Evolutionary conservation across 306 rosid genomes (phyloP).

Genomic region (Prunus salicina): DNA sequence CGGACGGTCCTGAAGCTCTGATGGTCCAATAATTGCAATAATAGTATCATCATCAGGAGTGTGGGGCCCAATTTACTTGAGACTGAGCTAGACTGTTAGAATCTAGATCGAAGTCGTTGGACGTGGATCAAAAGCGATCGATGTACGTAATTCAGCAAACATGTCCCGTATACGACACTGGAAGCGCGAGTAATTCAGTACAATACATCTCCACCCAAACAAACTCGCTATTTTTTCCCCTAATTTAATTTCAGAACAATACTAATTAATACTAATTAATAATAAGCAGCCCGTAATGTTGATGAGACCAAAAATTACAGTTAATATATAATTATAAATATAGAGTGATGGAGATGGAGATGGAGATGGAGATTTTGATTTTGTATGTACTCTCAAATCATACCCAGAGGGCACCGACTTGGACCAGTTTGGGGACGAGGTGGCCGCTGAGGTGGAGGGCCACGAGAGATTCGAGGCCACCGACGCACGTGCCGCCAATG

Average conservation of each 20-base stretch:
- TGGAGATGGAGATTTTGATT: no score
- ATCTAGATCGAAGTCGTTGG: conserved; percentile 19
- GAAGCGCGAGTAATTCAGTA: not conserved
- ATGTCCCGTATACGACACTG: not conserved
- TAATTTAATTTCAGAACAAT: not conserved
- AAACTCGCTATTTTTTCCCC: not conserved
- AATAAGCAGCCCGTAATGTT: not conserved
- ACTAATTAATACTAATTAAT: not conserved
- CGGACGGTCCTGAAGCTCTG: conserved; percentile 20
- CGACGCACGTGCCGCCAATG: conserved; percentile 77
- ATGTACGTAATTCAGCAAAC: not conserved
- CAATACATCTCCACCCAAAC: not conserved
- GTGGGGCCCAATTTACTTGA: conserved; percentile 7
- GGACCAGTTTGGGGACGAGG: conserved; percentile 80
- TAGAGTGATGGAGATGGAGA: not conserved
- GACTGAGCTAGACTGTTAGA: not conserved
- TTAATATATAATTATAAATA: not conserved
- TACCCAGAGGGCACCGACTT: conserved; percentile 89
- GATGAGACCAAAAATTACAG: conserved; percentile 1
- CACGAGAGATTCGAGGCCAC: conserved; percentile 89
- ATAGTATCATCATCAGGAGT: conserved; percentile 24
- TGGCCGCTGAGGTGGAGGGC: conserved; percentile 96
- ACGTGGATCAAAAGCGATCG: conserved; percentile 19
- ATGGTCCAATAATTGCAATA: conserved; percentile 16
- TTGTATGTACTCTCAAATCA: conserved; percentile 7